Evolutionary conservation across 129 eudicot species (phyloP).

Genomic region (Sambucus nigra): DNA sequence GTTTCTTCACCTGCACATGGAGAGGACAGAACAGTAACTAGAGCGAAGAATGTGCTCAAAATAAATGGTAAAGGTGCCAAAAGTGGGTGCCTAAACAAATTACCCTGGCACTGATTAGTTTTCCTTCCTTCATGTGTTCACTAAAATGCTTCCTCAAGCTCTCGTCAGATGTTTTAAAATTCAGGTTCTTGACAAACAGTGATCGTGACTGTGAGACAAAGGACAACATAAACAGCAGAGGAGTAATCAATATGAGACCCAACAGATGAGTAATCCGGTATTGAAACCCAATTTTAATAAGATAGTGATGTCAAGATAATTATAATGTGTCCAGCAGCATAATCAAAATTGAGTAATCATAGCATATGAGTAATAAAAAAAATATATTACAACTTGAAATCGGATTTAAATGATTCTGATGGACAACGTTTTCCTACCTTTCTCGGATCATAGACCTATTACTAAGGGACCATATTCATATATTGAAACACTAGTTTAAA

Average conservation of each 20-base stretch:
- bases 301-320: too few species aligned
- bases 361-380: background rate
- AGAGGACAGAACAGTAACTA: slow-evolving; percentile 3
- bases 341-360: too few species aligned
- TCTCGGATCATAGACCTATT: too few species aligned
- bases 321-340: too few species aligned
- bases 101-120: slow-evolving; percentile 80
- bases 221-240: too few species aligned
- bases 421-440: too few species aligned
- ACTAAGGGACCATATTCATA: too few species aligned
- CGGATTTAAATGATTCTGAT: too few species aligned
- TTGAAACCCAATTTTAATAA: too few species aligned
- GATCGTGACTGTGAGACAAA: slow-evolving; percentile 65
- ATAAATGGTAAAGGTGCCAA: background rate
- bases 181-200: slow-evolving; percentile 81
- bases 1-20: slow-evolving; percentile 60
- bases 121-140: slow-evolving; percentile 71
- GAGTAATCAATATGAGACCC: too few species aligned
- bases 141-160: slow-evolving; percentile 61
- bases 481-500: too few species aligned
- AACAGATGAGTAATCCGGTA: background rate
- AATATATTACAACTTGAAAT: background rate
- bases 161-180: slow-evolving; percentile 77
- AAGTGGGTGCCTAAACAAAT: background rate
- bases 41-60: background rate